Evolutionary conservation across 2,329 filamentous ascomycete species (phyloP).

Genomic region (Trichoderma afroharzianum): DNA sequence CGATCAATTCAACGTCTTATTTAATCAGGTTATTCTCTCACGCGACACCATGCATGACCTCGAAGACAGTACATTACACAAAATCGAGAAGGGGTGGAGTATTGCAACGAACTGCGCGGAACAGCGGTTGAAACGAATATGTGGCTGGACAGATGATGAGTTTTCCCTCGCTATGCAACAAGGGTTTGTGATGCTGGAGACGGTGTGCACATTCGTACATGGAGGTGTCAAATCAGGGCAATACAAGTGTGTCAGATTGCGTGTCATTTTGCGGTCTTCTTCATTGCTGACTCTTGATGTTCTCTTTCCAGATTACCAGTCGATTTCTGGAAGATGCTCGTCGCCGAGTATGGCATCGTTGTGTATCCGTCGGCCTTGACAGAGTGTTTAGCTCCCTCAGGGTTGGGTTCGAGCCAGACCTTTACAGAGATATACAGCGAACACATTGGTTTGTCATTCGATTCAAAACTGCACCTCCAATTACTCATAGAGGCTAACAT

Average conservation of each 20-base stretch:
- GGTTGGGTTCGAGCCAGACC: slow-evolving; percentile 32
- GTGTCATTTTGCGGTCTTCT: not conserved
- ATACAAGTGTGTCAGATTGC: slow-evolving; percentile 29
- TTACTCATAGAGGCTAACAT: not conserved
- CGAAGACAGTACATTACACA: slow-evolving; percentile 31
- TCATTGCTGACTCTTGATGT: not conserved
- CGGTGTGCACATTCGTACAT: slow-evolving; percentile 39
- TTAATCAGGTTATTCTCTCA: not conserved
- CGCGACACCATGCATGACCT: slow-evolving; percentile 22
- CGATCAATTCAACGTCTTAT: not conserved
- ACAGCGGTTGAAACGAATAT: slow-evolving; percentile 32
- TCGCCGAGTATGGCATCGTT: slow-evolving; percentile 39
- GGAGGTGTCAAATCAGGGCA: slow-evolving; percentile 37
- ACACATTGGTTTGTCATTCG: slow-evolving; percentile 32
- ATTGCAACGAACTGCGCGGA: slow-evolving; percentile 37
- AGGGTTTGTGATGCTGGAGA: slow-evolving; percentile 36
- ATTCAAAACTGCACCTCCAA: not conserved
- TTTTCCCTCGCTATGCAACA: slow-evolving; percentile 32
- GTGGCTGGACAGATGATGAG: slow-evolving; percentile 32
- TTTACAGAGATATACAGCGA: slow-evolving; percentile 37
- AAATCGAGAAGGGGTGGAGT: slow-evolving; percentile 37
- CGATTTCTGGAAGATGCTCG: slow-evolving; percentile 38
- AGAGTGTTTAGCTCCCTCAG: slow-evolving; percentile 33
- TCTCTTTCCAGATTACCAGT: slow-evolving; percentile 30
- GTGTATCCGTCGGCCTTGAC: slow-evolving; percentile 39